phyloP scores from a whole-genome alignment of 1,284 basidiomycete genomes.

The Farysia itapuensis region DNA sequence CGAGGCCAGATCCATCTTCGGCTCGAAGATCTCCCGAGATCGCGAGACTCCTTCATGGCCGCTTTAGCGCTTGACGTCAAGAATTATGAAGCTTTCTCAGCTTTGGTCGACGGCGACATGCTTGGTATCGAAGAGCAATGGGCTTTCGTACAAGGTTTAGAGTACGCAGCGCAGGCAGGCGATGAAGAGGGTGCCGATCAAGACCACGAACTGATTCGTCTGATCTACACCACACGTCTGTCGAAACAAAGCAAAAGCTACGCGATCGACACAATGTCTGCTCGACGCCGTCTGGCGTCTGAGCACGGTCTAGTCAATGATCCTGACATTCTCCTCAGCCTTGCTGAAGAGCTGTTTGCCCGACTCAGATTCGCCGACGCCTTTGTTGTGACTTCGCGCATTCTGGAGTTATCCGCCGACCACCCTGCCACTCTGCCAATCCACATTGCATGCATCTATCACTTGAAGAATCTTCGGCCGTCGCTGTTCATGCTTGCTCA shows the following conservation, averaged over 20 bases:
- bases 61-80: constrained; percentile 92
- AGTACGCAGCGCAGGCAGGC: constrained; percentile 75
- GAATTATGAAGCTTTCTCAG: constrained; percentile 93
- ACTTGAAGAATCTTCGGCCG: constrained; percentile 84
- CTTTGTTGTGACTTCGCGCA: constrained; percentile 72
- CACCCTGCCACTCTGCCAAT: constrained; percentile 69
- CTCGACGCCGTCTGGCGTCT: constrained; percentile 70
- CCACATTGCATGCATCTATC: constrained; percentile 96
- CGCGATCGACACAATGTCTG: constrained; percentile 5
- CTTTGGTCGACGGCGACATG: constrained; percentile 80
- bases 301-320: constrained; percentile 72
- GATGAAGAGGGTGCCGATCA: constrained; percentile 63
- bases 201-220: constrained; percentile 82
- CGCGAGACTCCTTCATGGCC: constrained; percentile 91
- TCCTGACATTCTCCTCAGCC: constrained; percentile 85
- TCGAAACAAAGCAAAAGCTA: constrained; percentile 67
- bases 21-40: constrained; percentile 81
- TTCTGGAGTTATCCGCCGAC: constrained; percentile 43
- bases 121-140: constrained; percentile 67
- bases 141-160: constrained; percentile 85
- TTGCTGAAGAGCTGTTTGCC: constrained; percentile 86
- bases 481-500: constrained; percentile 93
- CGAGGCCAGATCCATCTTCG: constrained; percentile 92
- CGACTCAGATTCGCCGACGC: constrained; percentile 92
- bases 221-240: constrained; percentile 87